Percentiles rank a stretch among this genome's conserved stretches.
Conservation (phyloP, 176 grass and related monocot genomes). For the Canna indica region DNA sequence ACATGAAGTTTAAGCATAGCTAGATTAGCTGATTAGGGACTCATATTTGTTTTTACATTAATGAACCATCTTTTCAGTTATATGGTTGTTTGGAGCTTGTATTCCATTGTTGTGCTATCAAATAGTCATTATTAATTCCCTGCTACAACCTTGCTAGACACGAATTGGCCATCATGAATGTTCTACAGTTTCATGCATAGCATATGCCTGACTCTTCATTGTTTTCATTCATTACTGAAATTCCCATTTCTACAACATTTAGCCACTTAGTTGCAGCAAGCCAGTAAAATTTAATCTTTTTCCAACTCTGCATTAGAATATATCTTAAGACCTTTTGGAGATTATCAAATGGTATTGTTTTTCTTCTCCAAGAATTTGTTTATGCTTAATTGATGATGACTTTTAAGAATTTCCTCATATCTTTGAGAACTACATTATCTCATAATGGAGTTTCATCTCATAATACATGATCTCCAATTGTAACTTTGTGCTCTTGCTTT, state of each 20-base stretch:
- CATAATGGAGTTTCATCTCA: not conserved
- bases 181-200: not conserved
- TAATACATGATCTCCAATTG: not conserved
- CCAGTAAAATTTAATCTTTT: too few species aligned
- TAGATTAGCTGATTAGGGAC: not conserved
- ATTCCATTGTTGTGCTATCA: not conserved
- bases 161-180: not conserved
- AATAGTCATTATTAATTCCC: not conserved
- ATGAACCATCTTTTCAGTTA: not conserved
- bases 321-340: not conserved
- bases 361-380: not conserved
- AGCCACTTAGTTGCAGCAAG: not conserved
- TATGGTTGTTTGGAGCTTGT: not conserved
- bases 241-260: not conserved
- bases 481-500: not conserved
- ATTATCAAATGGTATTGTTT: not conserved
- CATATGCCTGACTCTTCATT: not conserved
- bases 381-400: not conserved
- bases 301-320: not conserved
- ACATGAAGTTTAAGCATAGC: not conserved
- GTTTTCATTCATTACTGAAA: not conserved
- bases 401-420: not conserved
- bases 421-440: not conserved
- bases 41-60: not conserved
- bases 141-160: not conserved